Percentiles rank a stretch among this genome's conserved stretches.
phyloP scores from a whole-genome alignment of 2,329 filamentous ascomycete species.

The Grosmannia clavigera region DNA sequence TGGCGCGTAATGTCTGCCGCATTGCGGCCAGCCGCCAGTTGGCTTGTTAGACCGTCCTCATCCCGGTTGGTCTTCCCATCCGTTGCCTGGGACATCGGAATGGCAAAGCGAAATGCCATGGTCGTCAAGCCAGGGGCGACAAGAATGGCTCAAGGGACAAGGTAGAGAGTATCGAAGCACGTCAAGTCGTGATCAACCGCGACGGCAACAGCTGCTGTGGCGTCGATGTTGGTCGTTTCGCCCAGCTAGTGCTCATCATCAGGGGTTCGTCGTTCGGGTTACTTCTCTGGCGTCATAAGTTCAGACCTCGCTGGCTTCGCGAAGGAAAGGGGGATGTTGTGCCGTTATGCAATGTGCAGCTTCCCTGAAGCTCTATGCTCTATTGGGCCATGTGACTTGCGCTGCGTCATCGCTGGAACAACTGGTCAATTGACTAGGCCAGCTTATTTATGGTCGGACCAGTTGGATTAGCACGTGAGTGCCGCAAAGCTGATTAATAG shows the following conservation, averaged over 20 bases:
- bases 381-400: neutral
- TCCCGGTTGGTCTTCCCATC: slow-evolving; percentile 20
- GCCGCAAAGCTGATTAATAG: too few relatives aligned
- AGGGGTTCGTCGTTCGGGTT: neutral
- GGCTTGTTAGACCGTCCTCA: slow-evolving; percentile 24
- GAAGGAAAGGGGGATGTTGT: neutral
- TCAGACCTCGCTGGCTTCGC: neutral
- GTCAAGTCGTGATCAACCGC: neutral
- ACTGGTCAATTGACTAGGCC: neutral
- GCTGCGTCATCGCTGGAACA: neutral
- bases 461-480: neutral
- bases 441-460: neutral
- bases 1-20: neutral
- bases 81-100: neutral
- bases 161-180: neutral
- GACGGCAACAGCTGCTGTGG: neutral
- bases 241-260: neutral
- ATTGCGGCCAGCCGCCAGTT: slow-evolving; percentile 14
- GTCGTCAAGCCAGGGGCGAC: neutral
- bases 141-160: neutral
- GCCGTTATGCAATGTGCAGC: neutral
- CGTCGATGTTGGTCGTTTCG: neutral
- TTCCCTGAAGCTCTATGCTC: neutral
- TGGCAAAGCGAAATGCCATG: slow-evolving; percentile 20
- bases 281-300: neutral